Base-by-base conservation (phyloP, 257 asterid genomes). In the Lavandula angustifolia region DNA sequence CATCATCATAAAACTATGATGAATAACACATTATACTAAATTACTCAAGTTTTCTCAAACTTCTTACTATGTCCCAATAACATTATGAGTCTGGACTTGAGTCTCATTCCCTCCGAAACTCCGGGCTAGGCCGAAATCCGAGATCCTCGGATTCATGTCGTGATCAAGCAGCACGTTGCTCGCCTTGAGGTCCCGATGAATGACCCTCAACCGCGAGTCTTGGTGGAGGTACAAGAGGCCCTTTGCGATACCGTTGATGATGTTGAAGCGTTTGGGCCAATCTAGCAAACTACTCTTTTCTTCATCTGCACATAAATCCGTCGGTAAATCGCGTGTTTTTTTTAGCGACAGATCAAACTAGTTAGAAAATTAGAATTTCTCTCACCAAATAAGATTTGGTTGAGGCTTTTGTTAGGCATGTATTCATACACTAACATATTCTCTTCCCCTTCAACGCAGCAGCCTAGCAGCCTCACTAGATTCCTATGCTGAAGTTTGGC, bases 251-350 rank as follows among this genome's bases (percentile, higher is more conserved):
- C 29, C 43, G 7, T 54, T 54, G 60, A 54, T 54, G 60, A 54
- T 54, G 9, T 54, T 32, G 60, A 54, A 54, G 32, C 60, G 42
- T n/a, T 32, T 54, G 10, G 42, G 60, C 60, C 60, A 54, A 32
- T 54, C 60, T 0, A 54, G 60, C 12, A 32, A 3, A 42, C 33
- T 6, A 1, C 29, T 33, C n/a, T 33, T 32, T n/a, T 43, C 13
- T 33, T 54, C 11, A 33, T 54, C 60, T 54, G 60, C 10, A 18
- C 11, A 3, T 18, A 9, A n/a, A 52, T 5, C 3, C 9, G 16
- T 0, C 5, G 27, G 27, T 22, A 22, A 22, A 22, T 22, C 27
- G 27, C 2, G 27, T 22, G 27, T 22, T 22, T 22, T 22, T 22
- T 22, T 22, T 22, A 22, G 27, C 2, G 27, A 22, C 27, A 22